Conservation (phyloP, 2,329 filamentous ascomycete species). For the Cladosporium sp. region DNA sequence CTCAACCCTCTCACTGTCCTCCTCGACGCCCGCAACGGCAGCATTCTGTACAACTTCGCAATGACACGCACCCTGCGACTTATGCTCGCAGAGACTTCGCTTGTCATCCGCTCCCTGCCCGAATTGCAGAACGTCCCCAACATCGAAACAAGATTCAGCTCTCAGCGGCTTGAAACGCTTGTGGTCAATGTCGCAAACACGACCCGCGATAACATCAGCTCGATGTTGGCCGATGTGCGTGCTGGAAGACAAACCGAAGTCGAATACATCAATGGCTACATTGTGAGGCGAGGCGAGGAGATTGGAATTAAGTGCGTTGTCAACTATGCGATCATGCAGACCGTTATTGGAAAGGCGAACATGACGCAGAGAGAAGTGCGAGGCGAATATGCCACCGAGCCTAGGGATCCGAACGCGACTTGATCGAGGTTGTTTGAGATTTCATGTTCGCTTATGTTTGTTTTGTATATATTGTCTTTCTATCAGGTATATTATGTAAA, state of each 20-base stretch:
- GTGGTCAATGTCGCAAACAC: conserved; percentile 51
- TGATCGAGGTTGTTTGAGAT: no score
- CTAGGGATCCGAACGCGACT: not conserved
- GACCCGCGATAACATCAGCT: conserved; percentile 56
- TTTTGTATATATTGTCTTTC: no score
- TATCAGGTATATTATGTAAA: no score
- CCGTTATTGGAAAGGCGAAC: conserved; percentile 67
- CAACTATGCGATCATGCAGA: conserved; percentile 67
- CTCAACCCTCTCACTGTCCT: conserved; percentile 79
- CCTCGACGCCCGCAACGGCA: conserved; percentile 70
- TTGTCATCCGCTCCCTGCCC: conserved; percentile 68
- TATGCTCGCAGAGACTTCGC: conserved; percentile 69
- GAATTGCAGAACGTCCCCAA: conserved; percentile 64
- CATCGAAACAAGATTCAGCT: conserved; percentile 55
- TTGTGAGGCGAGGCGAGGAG: conserved; percentile 67
- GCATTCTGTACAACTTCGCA: conserved; percentile 63
- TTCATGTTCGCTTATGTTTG: no score
- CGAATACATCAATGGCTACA: conserved; percentile 84
- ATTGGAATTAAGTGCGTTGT: conserved; percentile 66
- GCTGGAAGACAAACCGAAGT: conserved; percentile 65
- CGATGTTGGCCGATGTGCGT: conserved; percentile 64
- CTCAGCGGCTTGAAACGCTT: conserved; percentile 59
- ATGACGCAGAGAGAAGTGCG: conserved; percentile 39
- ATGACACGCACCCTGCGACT: conserved; percentile 64
- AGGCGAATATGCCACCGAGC: not conserved